A percentile compares a stretch with the other conserved stretches of the same genome.
phyloP scores from a whole-genome alignment of 345 rosid species.

The Odontarrhena argentea region DNA sequence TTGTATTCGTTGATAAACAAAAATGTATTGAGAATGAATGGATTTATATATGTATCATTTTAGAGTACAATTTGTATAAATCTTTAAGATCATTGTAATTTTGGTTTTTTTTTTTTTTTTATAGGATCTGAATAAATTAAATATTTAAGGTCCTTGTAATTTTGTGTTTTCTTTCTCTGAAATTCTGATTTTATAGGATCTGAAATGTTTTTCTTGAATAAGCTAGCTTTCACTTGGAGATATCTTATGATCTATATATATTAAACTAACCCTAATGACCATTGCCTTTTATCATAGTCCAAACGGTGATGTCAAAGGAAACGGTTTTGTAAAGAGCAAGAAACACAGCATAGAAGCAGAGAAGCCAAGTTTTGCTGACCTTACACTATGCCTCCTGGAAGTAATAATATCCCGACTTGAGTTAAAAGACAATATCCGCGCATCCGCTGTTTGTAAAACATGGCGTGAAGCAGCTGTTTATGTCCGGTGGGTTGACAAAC shows the following conservation, averaged over 20 bases:
- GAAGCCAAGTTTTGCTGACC: conserved; percentile 27
- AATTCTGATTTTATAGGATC: background rate
- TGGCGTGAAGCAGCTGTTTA: conserved; percentile 58
- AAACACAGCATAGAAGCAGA: conserved; percentile 4
- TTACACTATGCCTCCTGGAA: conserved; percentile 49
- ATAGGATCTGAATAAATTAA: too few species aligned
- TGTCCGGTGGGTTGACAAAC: conserved; percentile 57
- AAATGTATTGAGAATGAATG: background rate
- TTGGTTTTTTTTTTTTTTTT: background rate
- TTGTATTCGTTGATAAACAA: background rate
- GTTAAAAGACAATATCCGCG: conserved; percentile 53
- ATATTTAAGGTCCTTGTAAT: background rate
- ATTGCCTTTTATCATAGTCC: conserved; percentile 22
- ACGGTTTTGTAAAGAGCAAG: background rate
- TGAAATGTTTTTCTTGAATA: background rate
- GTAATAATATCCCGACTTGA: conserved; percentile 46
- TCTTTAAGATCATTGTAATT: background rate
- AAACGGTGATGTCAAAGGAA: conserved; percentile 12
- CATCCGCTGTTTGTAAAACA: conserved; percentile 57
- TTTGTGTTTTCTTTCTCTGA: background rate
- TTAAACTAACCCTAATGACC: too few species aligned
- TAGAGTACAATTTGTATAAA: background rate
- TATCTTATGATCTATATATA: too few species aligned
- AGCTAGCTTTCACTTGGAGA: background rate
- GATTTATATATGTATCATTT: background rate